phyloP scores from a whole-genome alignment of 257 asterid genomes.

The Linderniella brevidens region DNA sequence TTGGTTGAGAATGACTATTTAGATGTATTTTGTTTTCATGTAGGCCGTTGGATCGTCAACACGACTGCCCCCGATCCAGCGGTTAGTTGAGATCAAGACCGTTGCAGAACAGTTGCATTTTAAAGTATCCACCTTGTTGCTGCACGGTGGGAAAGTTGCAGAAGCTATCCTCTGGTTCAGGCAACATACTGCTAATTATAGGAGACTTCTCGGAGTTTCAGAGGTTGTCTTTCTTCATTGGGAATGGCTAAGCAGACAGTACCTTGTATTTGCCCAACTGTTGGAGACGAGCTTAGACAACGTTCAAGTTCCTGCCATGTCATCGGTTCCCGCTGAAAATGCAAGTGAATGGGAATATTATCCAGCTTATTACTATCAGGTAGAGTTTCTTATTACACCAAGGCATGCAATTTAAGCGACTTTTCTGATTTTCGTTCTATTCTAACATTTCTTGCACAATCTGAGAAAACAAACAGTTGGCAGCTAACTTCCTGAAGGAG shows the following conservation, averaged over 20 bases:
- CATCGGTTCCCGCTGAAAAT: slow-evolving; percentile 44
- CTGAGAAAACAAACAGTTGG: slow-evolving; percentile 34
- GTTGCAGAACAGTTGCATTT: slow-evolving; percentile 84
- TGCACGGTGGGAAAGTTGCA: slow-evolving; percentile 74
- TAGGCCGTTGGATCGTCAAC: slow-evolving; percentile 89
- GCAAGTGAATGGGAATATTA: slow-evolving; percentile 75
- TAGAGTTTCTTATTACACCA: slow-evolving; percentile 9
- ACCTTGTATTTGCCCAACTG: slow-evolving; percentile 73
- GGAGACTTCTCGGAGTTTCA: slow-evolving; percentile 55
- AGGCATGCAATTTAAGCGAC: background rate
- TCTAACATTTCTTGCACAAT: slow-evolving; percentile 9
- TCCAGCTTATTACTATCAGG: slow-evolving; percentile 91
- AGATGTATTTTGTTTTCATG: background rate
- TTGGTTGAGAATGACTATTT: background rate
- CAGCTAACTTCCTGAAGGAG: slow-evolving; percentile 77
- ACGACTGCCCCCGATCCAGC: slow-evolving; percentile 81
- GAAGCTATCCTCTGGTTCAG: slow-evolving; percentile 89
- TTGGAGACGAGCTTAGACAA: slow-evolving; percentile 68
- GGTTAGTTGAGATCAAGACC: slow-evolving; percentile 73
- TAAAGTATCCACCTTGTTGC: slow-evolving; percentile 72
- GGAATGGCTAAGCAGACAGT: slow-evolving; percentile 97
- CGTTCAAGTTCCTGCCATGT: slow-evolving; percentile 25
- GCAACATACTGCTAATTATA: slow-evolving; percentile 52
- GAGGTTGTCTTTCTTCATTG: slow-evolving; percentile 79
- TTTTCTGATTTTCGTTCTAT: background rate